Base-by-base conservation (phyloP, 768 basidiomycete species). In the Lentinula guzmanii region DNA sequence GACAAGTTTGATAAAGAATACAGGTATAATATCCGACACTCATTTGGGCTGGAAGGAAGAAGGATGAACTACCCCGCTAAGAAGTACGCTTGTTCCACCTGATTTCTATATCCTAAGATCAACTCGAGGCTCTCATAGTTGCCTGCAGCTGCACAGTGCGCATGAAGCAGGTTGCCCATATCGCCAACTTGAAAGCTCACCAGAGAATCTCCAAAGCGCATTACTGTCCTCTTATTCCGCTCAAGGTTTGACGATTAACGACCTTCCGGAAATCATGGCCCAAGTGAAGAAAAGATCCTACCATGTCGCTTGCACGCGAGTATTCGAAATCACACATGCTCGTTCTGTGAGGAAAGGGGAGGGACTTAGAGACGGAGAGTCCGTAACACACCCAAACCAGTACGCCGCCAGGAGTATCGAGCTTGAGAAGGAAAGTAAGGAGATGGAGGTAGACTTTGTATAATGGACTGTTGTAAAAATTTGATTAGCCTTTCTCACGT, bases 1-100 rank as follows among this genome's bases (percentile, higher is more conserved):
- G 94, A 98, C 75, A 89, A 93, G 71, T 99, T 98, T 75, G 96
- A 95, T 78, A 99, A 98, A 71, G 91, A 97, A 70, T 89, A 98
- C 81, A 89, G 86, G 67, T 99, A 99, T 72, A 99, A 98, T 65
- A 95, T 99, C 67, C 87, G 96, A 50, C 97, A 99, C 71, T 87
- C 86, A 4, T 99, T 87, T 68, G 97, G 97, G 41, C 76, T 97
- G 56, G 97, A 98, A 71, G 97, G 97, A 9, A 93, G 90, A 72
- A 85, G 96, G 48, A 91, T 89, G 43, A 98, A 98, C 69, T 99
- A 99, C 72, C 82, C 92, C 1, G 94, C 97, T 0, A 93, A 89
- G 75, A 95, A 84, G 96, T 91, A 62, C 50, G 78, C 67, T 2
- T 37, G 10, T 42, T 7, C 7, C 45, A 50, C 21, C 15, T 18